A percentile compares a stretch with the other conserved stretches of the same genome.
Evolutionary conservation across 1,139 yeast genomes (phyloP).

Genomic region (Hansenula lynferdii): DNA sequence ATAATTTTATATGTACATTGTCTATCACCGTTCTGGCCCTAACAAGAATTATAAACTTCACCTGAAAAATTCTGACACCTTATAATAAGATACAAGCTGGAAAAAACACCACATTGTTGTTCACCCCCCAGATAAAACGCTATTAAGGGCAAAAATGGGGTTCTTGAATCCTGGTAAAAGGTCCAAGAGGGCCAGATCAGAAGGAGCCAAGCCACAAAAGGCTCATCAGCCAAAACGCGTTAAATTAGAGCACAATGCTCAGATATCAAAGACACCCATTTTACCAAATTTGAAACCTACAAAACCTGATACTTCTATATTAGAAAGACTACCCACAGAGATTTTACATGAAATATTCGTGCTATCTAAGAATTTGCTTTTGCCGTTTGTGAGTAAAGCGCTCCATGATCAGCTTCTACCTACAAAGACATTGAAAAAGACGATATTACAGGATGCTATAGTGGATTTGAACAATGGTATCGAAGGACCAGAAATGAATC

Average conservation of each 20-base stretch:
- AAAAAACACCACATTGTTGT: too few relatives aligned
- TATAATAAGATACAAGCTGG: too few relatives aligned
- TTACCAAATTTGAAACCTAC: too few relatives aligned
- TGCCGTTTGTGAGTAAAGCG: slow-evolving; percentile 13
- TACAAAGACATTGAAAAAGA: slow-evolving; percentile 6
- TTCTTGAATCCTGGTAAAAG: slow-evolving; percentile 9
- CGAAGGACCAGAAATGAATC: background rate
- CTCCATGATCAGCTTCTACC: slow-evolving; percentile 8
- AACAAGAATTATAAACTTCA: too few relatives aligned
- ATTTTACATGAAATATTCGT: slow-evolving; percentile 16
- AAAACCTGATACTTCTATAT: slow-evolving; percentile 4
- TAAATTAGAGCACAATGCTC: too few relatives aligned
- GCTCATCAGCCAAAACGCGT: background rate
- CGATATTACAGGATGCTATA: slow-evolving; percentile 10
- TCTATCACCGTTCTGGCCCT: too few relatives aligned
- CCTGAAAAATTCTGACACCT: too few relatives aligned
- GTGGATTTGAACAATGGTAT: slow-evolving; percentile 13
- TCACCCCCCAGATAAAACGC: too few relatives aligned
- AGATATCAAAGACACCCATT: too few relatives aligned
- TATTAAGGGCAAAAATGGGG: slow-evolving; percentile 7
- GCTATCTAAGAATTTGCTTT: slow-evolving; percentile 6
- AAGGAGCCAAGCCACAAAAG: background rate
- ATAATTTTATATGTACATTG: too few relatives aligned
- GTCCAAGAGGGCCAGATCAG: slow-evolving; percentile 1
- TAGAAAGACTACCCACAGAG: slow-evolving; percentile 19